phyloP scores from a whole-genome alignment of 2,329 filamentous ascomycete species.

The Colletotrichum sp. region DNA sequence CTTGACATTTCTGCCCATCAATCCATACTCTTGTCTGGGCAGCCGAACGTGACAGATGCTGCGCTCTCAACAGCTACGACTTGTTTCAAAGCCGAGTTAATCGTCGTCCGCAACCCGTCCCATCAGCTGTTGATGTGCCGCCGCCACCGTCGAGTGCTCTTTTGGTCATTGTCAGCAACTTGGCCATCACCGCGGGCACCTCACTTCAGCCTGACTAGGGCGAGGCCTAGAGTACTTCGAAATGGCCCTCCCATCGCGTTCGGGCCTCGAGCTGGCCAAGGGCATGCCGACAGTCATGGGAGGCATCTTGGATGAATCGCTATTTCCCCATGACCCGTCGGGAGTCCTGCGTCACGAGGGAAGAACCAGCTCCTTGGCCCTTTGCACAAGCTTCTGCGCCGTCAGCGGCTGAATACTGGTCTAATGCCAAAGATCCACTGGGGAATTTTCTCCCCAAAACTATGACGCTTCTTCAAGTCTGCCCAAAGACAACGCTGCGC shows the following conservation, averaged over 20 bases:
- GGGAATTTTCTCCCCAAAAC: neutral
- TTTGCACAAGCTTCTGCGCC: neutral
- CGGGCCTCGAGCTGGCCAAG: neutral
- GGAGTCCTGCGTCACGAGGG: neutral
- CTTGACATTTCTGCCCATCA: neutral
- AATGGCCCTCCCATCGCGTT: neutral
- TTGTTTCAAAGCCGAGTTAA: neutral
- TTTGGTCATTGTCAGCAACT: too few relatives aligned
- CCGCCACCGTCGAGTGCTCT: neutral
- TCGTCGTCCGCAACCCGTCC: neutral
- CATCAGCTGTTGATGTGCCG: neutral
- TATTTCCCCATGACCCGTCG: neutral
- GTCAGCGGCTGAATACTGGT: neutral
- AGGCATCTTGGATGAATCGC: neutral
- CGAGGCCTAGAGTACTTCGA: neutral
- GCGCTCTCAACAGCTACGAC: neutral
- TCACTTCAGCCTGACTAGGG: neutral
- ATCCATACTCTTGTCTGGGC: neutral
- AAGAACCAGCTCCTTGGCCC: neutral
- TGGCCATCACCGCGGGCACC: neutral
- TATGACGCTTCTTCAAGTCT: neutral
- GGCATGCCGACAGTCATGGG: neutral
- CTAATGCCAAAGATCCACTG: neutral
- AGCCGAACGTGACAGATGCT: neutral
- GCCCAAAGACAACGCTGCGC: neutral